phyloP scores from a whole-genome alignment of 129 eudicot genomes.

The sunflower (Helianthus annuus) region HanXRQr2.0-SUNRISE NC_035443.2:165622933-165623432 shows the following conservation, averaged over 20 bases:
- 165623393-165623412: not conserved
- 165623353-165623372: slow-evolving; percentile 17
- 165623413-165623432: not conserved
- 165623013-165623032: too few species aligned
- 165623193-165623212: not conserved
- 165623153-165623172: too few species aligned
- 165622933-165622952: too few species aligned
- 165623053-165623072: too few species aligned
- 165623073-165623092: too few species aligned
- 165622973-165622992: too few species aligned
- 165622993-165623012: too few species aligned
- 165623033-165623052: too few species aligned
- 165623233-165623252: slow-evolving; percentile 11
- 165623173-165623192: not conserved
- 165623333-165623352: slow-evolving; percentile 32
- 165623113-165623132: too few species aligned
- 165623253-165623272: slow-evolving; percentile 24
- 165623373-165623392: slow-evolving; percentile 28
- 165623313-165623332: slow-evolving; percentile 14
- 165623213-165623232: not conserved
- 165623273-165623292: slow-evolving; percentile 34
- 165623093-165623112: too few species aligned
- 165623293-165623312: slow-evolving; percentile 16
- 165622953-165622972: too few species aligned
- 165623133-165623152: too few species aligned